Base-by-base conservation (phyloP, 805 yeast genomes). In the Saccharomycopsis lassenensis region DNA sequence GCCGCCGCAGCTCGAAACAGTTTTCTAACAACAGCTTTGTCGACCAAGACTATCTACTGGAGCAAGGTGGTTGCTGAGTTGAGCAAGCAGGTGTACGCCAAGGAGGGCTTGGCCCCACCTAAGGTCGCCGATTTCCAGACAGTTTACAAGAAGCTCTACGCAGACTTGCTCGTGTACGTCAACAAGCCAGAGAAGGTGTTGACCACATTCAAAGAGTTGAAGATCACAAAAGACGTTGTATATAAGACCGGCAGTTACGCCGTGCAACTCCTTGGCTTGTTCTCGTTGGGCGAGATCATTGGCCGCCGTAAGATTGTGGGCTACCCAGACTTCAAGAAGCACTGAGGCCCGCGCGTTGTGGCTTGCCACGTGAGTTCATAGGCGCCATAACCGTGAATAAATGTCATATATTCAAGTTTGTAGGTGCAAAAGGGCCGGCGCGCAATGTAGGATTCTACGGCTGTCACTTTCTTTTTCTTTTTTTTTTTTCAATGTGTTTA, bases 291-390 rank as follows among this genome's bases (percentile, higher is more conserved):
- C 57, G 98, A 91, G 71, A 75, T 87, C 50, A 70, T 91, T 54
- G 98, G 98, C 55, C 85, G 97, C 71, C 81, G 97, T 69, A 75
- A 82, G 54, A 51, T 91, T 43, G 82, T 86, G 54, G 95, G 96
- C 49, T 89, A 91, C 70, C 82, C 83, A 54, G 53, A 68, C 12
- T 68, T 61, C n/a, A n/a, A n/a, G n/a, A n/a, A n/a, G n/a, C n/a
- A n/a, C n/a, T n/a, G n/a, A n/a, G n/a, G n/a, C n/a, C n/a, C n/a
- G n/a, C n/a, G n/a, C n/a, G n/a, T n/a, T n/a, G n/a, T n/a, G n/a
- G n/a, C n/a, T n/a, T n/a, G n/a, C n/a, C n/a, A n/a, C n/a, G n/a
- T n/a, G n/a, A n/a, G n/a, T n/a, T n/a, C n/a, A n/a, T n/a, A n/a
- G n/a, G n/a, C n/a, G n/a, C n/a, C n/a, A n/a, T n/a, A n/a, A n/a